These are phyloP conservation scores for Borovskyia barvae DNA, from an alignment of 208 protist genomes.

Conservation along the genomic window DNA sequence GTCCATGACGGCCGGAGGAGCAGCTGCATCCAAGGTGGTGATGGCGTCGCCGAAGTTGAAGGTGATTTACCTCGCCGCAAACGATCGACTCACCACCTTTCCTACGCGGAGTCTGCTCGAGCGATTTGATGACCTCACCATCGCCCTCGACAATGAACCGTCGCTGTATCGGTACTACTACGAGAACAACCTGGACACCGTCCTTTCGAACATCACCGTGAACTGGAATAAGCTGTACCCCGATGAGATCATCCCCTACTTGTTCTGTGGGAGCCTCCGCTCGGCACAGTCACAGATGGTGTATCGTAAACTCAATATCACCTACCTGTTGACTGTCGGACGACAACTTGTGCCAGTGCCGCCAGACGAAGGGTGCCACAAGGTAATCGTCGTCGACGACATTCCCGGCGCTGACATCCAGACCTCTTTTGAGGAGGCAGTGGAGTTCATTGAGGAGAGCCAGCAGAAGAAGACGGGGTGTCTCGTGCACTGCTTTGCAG, in stretches of 20 bases:
- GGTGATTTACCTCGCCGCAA: slow-evolving; percentile 75
- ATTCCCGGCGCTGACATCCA: slow-evolving; percentile 80
- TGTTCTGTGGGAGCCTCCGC: slow-evolving; percentile 86
- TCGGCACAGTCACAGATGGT: slow-evolving; percentile 84
- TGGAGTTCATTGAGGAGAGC: slow-evolving; percentile 80
- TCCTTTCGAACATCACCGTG: slow-evolving; percentile 71
- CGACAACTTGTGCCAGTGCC: slow-evolving; percentile 65
- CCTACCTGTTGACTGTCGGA: slow-evolving; percentile 80
- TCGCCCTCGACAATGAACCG: slow-evolving; percentile 88
- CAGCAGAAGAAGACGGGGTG: slow-evolving; percentile 49
- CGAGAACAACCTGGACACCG: slow-evolving; percentile 42
- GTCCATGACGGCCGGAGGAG: slow-evolving; percentile 5
- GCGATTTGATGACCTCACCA: slow-evolving; percentile 54
- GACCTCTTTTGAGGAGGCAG: slow-evolving; percentile 70
- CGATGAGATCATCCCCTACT: slow-evolving; percentile 72
- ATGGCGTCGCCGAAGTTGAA: slow-evolving; percentile 45
- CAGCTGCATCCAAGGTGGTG: slow-evolving; percentile 10
- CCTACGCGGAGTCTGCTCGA: slow-evolving; percentile 36
- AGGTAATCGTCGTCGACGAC: slow-evolving; percentile 80
- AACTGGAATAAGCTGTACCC: slow-evolving; percentile 93
- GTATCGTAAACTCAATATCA: slow-evolving; percentile 81
- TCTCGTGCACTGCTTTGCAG: slow-evolving; percentile 90
- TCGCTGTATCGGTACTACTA: slow-evolving; percentile 66
- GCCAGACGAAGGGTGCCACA: slow-evolving; percentile 66
- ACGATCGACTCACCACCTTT: slow-evolving; percentile 61